These are phyloP conservation scores for Begonia fuchsioides DNA, from an alignment of 306 rosid species.

Conservation along the genomic window DNA sequence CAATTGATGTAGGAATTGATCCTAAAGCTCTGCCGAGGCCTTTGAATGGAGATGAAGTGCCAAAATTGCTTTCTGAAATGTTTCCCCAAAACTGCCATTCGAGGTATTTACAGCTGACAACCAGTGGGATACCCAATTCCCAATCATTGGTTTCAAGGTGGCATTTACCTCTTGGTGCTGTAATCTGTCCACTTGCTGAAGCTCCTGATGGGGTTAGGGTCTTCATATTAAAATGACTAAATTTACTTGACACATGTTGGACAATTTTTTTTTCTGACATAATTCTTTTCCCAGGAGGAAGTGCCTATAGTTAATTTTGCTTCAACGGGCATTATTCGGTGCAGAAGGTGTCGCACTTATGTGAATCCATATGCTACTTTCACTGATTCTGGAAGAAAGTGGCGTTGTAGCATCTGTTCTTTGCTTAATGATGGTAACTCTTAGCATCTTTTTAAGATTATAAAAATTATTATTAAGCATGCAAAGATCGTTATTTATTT, in stretches of 20 bases:
- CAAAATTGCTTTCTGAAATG: constrained; percentile 34
- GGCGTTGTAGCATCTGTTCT: constrained; percentile 85
- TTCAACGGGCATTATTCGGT: constrained; percentile 76
- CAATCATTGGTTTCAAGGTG: constrained; percentile 94
- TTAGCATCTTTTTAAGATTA: not conserved
- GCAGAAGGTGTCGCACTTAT: constrained; percentile 96
- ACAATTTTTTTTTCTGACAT: constrained; percentile 11
- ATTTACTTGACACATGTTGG: constrained; percentile 1
- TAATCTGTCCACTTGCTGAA: constrained; percentile 97
- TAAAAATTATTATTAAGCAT: not conserved
- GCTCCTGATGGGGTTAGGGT: constrained; percentile 72
- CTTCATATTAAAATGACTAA: constrained; percentile 12
- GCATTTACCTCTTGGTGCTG: constrained; percentile 98
- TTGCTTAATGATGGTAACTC: constrained; percentile 88
- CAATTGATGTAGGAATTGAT: constrained; percentile 64
- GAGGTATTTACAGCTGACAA: constrained; percentile 70
- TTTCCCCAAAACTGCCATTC: constrained; percentile 68
- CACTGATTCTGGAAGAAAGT: constrained; percentile 93
- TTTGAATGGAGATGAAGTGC: constrained; percentile 74
- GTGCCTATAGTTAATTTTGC: constrained; percentile 77
- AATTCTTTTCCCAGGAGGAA: constrained; percentile 56
- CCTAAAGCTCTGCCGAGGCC: constrained; percentile 78
- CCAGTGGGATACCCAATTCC: constrained; percentile 75
- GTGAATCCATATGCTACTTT: constrained; percentile 85
- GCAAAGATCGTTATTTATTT: too few relatives aligned